Evolutionary conservation across 768 basidiomycete genomes (phyloP), one percentile per base, ranked within the genome.

Genomic region (Lenzites betulinus): DNA sequence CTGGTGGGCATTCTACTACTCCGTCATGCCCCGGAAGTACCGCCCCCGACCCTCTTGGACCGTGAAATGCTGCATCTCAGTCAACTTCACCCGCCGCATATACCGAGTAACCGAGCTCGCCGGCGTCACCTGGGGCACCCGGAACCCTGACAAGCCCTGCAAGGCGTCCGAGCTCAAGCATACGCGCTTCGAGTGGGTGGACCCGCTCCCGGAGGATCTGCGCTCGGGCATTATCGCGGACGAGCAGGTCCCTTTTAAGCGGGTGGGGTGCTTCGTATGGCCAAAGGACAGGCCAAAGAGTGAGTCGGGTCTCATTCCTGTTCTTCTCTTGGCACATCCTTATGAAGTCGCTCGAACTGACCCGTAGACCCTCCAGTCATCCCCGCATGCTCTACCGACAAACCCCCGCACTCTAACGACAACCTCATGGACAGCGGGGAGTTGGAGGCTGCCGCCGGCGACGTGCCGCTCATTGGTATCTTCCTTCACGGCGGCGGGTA

Each of bases 401-500:
- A 38, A 5, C 25, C 48, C 7, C 12, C 43, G 25, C 43, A 42
- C 4, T 55, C 55, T 9, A 22, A 26, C n/a, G 59, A 54, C 6
- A 46, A 63, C 7, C 26, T 67, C 42, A 57, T 57, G 54, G 55
- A 62, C n/a, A 36, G 60, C 11, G 62, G 51, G 16, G 58, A 63
- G 16, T 69, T 76, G 55, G 61, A 76, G 26, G 57, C 58, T 8
- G 66, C 61, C 18, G 67, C 65, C 7, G 70, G 66, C 6, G 67
- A 73, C 22, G 66, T 67, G 2, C 74, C 76, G 11, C 44, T 80
- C 35, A 73, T 83, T 36, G 81, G 81, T 2, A 74, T 83, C 16
- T 83, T 80, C 70, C 74, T 83, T 69, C 83, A 84, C 51, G 82
- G 83, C 22, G 82, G 83, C 20, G 83, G 81, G 15, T 84, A 82